Conservation (phyloP, 352 stramenopile species). For the Phytophthora citrophthora region DNA sequence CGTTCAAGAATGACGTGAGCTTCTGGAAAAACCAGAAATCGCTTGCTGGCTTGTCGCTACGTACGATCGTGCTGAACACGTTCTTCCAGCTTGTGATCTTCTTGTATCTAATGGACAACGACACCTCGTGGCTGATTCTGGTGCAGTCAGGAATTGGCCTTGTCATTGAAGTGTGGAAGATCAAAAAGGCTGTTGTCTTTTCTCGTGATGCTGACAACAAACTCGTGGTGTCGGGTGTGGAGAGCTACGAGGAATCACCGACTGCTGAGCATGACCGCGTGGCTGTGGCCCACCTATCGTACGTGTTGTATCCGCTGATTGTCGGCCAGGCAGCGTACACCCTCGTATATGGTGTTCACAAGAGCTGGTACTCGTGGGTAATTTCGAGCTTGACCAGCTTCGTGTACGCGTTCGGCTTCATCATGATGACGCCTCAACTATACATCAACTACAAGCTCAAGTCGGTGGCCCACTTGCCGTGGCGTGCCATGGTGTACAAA, state of each 20-base stretch:
- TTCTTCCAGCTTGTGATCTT: conserved; percentile 98
- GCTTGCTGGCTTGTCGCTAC: conserved; percentile 94
- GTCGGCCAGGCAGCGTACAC: conserved; percentile 95
- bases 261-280: conserved; percentile 88
- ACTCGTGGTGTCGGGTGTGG: conserved; percentile 79
- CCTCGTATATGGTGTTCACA: conserved; percentile 93
- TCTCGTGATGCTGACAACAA: conserved; percentile 82
- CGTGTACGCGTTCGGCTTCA: conserved; percentile 99
- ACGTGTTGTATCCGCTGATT: conserved; percentile 90
- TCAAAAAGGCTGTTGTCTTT: conserved; percentile 92
- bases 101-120: conserved; percentile 98
- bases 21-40: conserved; percentile 99
- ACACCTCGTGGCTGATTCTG: conserved; percentile 97
- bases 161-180: conserved; percentile 94
- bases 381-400: conserved; percentile 97
- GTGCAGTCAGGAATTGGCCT: conserved; percentile 80
- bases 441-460: conserved; percentile 99
- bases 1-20: conserved; percentile 99
- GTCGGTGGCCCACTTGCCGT: conserved; percentile 96
- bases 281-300: conserved; percentile 83
- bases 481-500: conserved; percentile 98
- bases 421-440: conserved; percentile 99
- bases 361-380: conserved; percentile 98
- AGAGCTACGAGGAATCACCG: conserved; percentile 84
- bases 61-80: conserved; percentile 95